A percentile compares a stretch with the other conserved stretches of the same genome.
Evolutionary conservation across 805 yeast genomes (phyloP).

Genomic region (Cyberlindnera euphorbiiphila): DNA sequence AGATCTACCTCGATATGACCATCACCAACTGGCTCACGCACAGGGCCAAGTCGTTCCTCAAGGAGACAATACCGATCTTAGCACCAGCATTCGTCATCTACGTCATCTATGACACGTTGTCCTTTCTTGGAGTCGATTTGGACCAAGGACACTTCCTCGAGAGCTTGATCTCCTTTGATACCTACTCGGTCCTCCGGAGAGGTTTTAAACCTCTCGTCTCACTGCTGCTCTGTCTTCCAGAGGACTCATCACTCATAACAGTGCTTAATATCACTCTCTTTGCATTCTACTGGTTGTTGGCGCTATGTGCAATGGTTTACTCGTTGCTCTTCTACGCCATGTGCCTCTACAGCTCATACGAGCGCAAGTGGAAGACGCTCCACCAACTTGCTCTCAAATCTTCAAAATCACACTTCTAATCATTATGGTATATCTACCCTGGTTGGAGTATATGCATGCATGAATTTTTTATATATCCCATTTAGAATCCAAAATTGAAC

Average conservation of each 20-base stretch:
- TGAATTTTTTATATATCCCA: background rate
- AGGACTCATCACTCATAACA: background rate
- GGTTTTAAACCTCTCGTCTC: constrained; percentile 20
- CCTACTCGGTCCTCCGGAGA: constrained; percentile 14
- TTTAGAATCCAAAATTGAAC: constrained; percentile 46
- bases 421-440: background rate
- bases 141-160: constrained; percentile 17
- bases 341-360: constrained; percentile 21
- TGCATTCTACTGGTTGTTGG: constrained; percentile 7
- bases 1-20: too few species aligned
- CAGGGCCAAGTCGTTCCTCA: constrained; percentile 12
- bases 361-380: constrained; percentile 23
- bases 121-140: constrained; percentile 7
- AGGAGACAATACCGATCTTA: constrained; percentile 18
- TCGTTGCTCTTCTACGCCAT: constrained; percentile 18
- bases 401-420: background rate
- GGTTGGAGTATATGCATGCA: too few species aligned
- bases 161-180: constrained; percentile 11
- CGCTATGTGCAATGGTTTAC: constrained; percentile 14
- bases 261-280: constrained; percentile 6
- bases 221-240: background rate
- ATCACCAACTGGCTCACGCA: constrained; percentile 2
- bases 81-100: constrained; percentile 22
- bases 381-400: constrained; percentile 8
- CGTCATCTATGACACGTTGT: constrained; percentile 17